phyloP scores from a whole-genome alignment of 352 stramenopile genomes.

The Saprolegnia diclina region DNA sequence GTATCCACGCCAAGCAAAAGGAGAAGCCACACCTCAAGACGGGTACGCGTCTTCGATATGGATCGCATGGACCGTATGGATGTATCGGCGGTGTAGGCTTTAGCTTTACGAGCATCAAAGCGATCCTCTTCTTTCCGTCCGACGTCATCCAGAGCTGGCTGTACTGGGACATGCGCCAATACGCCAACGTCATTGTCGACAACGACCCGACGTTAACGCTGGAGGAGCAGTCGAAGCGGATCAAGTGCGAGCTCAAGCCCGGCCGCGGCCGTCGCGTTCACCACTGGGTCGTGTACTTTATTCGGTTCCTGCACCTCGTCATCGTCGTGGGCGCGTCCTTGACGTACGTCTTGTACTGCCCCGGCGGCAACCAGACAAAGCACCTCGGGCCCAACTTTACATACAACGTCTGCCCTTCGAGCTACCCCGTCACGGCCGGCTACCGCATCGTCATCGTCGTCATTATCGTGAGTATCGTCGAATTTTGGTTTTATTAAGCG shows the following conservation, averaged over 20 bases:
- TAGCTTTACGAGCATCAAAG: slow-evolving; percentile 27
- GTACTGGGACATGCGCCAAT: slow-evolving; percentile 28
- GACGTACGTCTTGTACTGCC: slow-evolving; percentile 21
- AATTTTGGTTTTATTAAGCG: slow-evolving; percentile 28
- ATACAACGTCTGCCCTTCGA: slow-evolving; percentile 24
- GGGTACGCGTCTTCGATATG: neutral
- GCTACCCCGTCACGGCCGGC: slow-evolving; percentile 15
- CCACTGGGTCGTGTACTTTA: slow-evolving; percentile 17
- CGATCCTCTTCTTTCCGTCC: slow-evolving; percentile 23
- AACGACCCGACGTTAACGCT: slow-evolving; percentile 11
- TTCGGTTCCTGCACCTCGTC: slow-evolving; percentile 21
- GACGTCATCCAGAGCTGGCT: slow-evolving; percentile 27
- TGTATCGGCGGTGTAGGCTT: slow-evolving; percentile 8
- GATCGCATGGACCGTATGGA: neutral
- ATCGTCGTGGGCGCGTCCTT: slow-evolving; percentile 10
- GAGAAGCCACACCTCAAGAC: slow-evolving; percentile 27
- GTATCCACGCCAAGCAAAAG: slow-evolving; percentile 26
- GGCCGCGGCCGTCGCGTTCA: slow-evolving; percentile 7
- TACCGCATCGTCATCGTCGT: slow-evolving; percentile 20
- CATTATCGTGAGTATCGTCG: slow-evolving; percentile 15
- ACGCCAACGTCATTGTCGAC: slow-evolving; percentile 28
- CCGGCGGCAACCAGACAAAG: slow-evolving; percentile 1
- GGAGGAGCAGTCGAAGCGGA: neutral
- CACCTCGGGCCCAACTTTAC: neutral
- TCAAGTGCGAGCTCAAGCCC: slow-evolving; percentile 10